Evolutionary conservation across 2,329 filamentous ascomycete genomes (phyloP).

Genomic region (Neopestalotiopsis rosae): DNA sequence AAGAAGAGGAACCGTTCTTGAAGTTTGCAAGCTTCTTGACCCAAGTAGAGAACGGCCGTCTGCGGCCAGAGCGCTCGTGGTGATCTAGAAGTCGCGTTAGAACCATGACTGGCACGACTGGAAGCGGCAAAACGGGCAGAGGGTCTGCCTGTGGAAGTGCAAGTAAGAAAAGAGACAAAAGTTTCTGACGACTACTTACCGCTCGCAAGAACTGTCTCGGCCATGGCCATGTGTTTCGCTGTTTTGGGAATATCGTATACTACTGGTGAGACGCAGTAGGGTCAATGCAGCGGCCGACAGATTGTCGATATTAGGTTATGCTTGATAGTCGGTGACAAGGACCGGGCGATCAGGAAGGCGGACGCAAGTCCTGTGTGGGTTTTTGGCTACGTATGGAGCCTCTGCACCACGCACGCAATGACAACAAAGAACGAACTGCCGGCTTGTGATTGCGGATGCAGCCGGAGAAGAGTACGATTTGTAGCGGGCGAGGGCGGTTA

Average conservation of each 20-base stretch:
- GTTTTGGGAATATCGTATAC: background rate
- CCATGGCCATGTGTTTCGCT: slow-evolving; percentile 12
- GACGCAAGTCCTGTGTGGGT: background rate
- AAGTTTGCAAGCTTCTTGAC: slow-evolving; percentile 92
- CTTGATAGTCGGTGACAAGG: background rate
- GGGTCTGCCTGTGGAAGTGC: background rate
- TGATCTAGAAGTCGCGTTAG: slow-evolving; percentile 53
- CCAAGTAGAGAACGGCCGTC: slow-evolving; percentile 89
- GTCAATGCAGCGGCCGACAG: slow-evolving; percentile 2
- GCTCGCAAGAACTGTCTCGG: slow-evolving; percentile 7
- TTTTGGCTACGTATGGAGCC: background rate
- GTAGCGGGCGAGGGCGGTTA: background rate
- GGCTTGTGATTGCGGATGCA: background rate
- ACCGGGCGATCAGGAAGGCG: background rate
- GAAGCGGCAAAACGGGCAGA: background rate
- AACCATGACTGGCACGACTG: slow-evolving; percentile 2
- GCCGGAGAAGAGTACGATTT: background rate
- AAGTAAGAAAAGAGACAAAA: background rate
- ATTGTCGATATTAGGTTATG: background rate
- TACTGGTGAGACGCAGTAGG: background rate
- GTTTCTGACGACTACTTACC: slow-evolving; percentile 3
- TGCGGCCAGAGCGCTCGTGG: slow-evolving; percentile 65
- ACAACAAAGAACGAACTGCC: background rate
- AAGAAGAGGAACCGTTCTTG: slow-evolving; percentile 71
- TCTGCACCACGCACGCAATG: background rate